Percentiles rank a stretch among this genome's conserved stretches.
Evolutionary conservation across 768 basidiomycete genomes (phyloP).

Genomic region (Mycena floridula): DNA sequence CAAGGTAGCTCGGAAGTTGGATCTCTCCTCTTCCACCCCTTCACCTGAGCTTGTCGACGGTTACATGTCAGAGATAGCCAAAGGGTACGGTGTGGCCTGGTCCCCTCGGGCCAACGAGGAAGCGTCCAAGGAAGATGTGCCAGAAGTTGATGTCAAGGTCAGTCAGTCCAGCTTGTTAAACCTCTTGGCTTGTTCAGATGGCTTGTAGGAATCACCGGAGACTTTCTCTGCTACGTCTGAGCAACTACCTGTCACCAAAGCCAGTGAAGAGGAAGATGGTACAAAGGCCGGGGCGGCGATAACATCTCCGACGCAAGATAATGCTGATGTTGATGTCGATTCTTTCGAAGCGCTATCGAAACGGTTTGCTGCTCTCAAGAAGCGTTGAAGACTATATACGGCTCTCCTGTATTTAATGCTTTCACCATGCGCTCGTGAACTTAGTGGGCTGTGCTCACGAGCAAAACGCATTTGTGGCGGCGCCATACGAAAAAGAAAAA

Average conservation of each 20-base stretch:
- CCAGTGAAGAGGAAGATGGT: background rate
- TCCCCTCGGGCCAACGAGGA: too few relatives aligned
- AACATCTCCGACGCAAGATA: constrained; percentile 2
- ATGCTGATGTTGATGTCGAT: constrained; percentile 31
- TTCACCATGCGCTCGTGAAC: too few relatives aligned
- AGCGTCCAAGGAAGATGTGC: too few relatives aligned
- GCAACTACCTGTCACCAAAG: too few relatives aligned
- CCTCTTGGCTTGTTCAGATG: constrained; percentile 2
- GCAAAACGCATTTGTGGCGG: too few relatives aligned
- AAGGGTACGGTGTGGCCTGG: constrained; percentile 78
- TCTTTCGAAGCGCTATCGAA: constrained; percentile 71
- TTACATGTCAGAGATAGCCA: constrained; percentile 86
- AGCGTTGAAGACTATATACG: constrained; percentile 37
- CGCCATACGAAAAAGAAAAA: too few relatives aligned
- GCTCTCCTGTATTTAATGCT: too few relatives aligned
- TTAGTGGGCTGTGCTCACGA: too few relatives aligned
- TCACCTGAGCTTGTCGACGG: constrained; percentile 73
- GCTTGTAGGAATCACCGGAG: constrained; percentile 5
- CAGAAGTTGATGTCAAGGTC: constrained; percentile 38
- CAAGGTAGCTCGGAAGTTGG: constrained; percentile 74
- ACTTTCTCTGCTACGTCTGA: too few relatives aligned
- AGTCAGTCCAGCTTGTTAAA: constrained; percentile 8
- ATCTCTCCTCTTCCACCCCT: constrained; percentile 59
- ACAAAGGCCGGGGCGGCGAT: background rate
- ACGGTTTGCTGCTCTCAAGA: constrained; percentile 86